Conservation (phyloP, 1,284 basidiomycete species). For the Ceratobasidium sp. region DNA sequence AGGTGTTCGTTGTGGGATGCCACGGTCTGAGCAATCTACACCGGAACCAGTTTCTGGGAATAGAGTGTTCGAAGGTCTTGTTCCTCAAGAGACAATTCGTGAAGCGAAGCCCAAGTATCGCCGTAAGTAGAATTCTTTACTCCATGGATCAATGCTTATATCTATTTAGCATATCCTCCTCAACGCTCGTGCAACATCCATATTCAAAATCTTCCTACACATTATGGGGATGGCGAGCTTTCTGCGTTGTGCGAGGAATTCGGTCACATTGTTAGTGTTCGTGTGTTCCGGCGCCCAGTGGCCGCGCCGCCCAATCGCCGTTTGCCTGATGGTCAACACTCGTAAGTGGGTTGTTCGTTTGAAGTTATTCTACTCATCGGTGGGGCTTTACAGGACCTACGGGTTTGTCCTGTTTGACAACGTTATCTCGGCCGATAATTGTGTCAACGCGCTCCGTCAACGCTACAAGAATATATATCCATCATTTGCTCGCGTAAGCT, state of each 20-base stretch:
- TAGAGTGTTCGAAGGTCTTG: conserved; percentile 12
- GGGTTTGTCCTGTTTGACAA: conserved; percentile 42
- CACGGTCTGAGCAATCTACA: background rate
- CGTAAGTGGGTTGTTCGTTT: conserved; percentile 2
- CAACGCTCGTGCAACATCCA: conserved; percentile 43
- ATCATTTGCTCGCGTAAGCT: conserved; percentile 35
- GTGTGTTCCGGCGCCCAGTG: conserved; percentile 37
- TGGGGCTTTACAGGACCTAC: conserved; percentile 15
- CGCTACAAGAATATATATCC: conserved; percentile 41
- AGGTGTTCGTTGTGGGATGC: conserved; percentile 25
- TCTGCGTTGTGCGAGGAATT: conserved; percentile 31
- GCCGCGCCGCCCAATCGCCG: conserved; percentile 37
- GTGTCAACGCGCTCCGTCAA: conserved; percentile 36
- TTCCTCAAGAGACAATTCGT: background rate
- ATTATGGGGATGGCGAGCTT: conserved; percentile 33
- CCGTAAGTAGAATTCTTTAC: background rate
- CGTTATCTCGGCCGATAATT: conserved; percentile 29
- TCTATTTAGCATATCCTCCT: conserved; percentile 30
- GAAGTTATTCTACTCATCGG: background rate
- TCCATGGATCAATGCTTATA: background rate
- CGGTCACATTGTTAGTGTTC: conserved; percentile 34
- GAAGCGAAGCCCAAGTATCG: conserved; percentile 23
- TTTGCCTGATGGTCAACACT: conserved; percentile 35
- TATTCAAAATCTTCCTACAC: conserved; percentile 30
- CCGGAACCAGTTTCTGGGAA: background rate